Evolutionary conservation across 768 basidiomycete species (phyloP).

Genomic region (Paxillus ammoniavirescens): DNA sequence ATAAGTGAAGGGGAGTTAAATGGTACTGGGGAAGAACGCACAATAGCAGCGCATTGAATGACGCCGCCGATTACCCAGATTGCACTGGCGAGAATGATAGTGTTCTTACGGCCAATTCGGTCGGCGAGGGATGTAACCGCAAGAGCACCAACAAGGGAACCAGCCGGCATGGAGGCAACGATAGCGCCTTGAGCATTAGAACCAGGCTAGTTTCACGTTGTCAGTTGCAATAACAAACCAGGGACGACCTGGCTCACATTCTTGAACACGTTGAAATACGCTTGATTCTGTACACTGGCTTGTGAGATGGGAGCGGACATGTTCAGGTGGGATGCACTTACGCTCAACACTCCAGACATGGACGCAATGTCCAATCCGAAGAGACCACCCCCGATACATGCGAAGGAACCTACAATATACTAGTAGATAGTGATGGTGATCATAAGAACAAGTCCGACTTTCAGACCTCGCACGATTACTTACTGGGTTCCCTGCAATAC

Average conservation of each 20-base stretch:
- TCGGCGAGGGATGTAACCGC: constrained; percentile 64
- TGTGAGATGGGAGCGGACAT: background rate
- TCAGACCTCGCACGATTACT: constrained; percentile 2
- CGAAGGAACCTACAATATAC: constrained; percentile 79
- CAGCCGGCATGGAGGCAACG: constrained; percentile 78
- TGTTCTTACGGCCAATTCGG: constrained; percentile 60
- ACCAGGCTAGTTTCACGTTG: constrained; percentile 35
- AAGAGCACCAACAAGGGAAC: constrained; percentile 63
- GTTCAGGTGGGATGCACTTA: constrained; percentile 22
- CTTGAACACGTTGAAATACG: constrained; percentile 26
- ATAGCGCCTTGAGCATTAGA: constrained; percentile 67
- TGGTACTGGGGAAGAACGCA: constrained; percentile 18
- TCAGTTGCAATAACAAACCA: constrained; percentile 1
- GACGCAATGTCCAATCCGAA: constrained; percentile 83
- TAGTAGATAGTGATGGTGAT: constrained; percentile 22
- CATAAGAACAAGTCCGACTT: constrained; percentile 9
- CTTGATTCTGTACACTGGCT: constrained; percentile 20
- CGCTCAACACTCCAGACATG: constrained; percentile 73
- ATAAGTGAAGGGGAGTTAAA: background rate
- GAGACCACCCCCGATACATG: constrained; percentile 77
- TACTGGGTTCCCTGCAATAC: constrained; percentile 60
- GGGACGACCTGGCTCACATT: constrained; percentile 11
- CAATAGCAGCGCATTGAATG: constrained; percentile 62
- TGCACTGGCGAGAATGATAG: constrained; percentile 62
- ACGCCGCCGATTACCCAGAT: constrained; percentile 74